phyloP scores from a whole-genome alignment of 2,329 filamentous ascomycete species.

The Arthrobotrys iridis region DNA sequence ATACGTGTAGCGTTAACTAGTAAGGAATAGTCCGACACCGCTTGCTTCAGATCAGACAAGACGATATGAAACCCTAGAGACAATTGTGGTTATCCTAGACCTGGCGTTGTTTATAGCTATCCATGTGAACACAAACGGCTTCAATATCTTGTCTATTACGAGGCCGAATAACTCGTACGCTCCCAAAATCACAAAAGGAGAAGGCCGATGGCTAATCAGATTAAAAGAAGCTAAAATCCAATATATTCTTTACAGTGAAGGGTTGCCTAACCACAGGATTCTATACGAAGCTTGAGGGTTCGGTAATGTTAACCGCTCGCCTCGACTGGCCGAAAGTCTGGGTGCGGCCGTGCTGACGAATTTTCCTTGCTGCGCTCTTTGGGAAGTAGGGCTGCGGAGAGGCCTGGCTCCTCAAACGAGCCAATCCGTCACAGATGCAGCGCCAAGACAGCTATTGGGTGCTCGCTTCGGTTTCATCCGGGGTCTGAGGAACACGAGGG shows the following conservation, averaged over 20 bases:
- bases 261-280: slow-evolving; percentile 13
- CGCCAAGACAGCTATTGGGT: slow-evolving; percentile 33
- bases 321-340: slow-evolving; percentile 23
- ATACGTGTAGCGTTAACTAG: not conserved
- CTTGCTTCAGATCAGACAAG: slow-evolving; percentile 32
- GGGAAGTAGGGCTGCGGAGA: slow-evolving; percentile 14
- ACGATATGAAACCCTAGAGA: slow-evolving; percentile 49
- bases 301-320: slow-evolving; percentile 29
- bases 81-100: not conserved
- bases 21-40: slow-evolving; percentile 1
- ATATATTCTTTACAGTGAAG: slow-evolving; percentile 26
- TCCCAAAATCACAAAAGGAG: slow-evolving; percentile 12
- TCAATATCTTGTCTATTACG: not conserved
- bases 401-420: slow-evolving; percentile 20
- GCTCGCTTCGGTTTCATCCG: slow-evolving; percentile 50
- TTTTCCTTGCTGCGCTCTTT: slow-evolving; percentile 1
- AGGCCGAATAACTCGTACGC: not conserved
- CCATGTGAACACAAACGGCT: not conserved
- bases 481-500: slow-evolving; percentile 23
- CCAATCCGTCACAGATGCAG: slow-evolving; percentile 52
- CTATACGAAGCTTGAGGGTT: not conserved
- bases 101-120: not conserved
- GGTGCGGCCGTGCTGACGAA: slow-evolving; percentile 18
- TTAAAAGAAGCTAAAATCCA: not conserved
- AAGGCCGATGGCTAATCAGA: slow-evolving; percentile 22